These are phyloP conservation scores for Adansonia digitata DNA, from an alignment of 345 rosid genomes.

Conservation along the genomic window DNA sequence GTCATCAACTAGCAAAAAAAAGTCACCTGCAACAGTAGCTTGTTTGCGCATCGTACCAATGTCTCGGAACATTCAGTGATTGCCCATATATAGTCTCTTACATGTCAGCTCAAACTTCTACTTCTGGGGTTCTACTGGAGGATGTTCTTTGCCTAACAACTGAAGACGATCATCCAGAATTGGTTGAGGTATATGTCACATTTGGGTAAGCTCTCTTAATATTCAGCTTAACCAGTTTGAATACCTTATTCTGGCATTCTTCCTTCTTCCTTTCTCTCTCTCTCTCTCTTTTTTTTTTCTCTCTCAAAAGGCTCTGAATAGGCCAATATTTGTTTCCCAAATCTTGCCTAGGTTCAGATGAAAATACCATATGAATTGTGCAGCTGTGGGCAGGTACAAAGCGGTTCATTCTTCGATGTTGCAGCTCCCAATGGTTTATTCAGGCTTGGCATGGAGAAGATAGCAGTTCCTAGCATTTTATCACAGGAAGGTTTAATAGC, in stretches of 20 bases:
- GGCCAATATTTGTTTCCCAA: conserved; percentile 1
- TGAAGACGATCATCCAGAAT: conserved; percentile 39
- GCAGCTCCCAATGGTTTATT: conserved; percentile 88
- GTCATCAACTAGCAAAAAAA: conserved; percentile 68
- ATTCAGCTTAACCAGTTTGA: not conserved
- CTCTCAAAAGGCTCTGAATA: not conserved
- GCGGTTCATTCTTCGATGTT: conserved; percentile 81
- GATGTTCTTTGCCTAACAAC: conserved; percentile 72
- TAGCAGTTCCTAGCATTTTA: conserved; percentile 80
- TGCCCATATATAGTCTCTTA: conserved; percentile 79
- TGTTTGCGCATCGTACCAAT: conserved; percentile 56
- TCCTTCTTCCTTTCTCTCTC: not conserved
- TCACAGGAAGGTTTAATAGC: conserved; percentile 61
- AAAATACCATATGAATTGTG: conserved; percentile 36
- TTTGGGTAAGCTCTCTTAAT: conserved; percentile 49
- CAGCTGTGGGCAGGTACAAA: conserved; percentile 96
- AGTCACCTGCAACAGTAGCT: conserved; percentile 65
- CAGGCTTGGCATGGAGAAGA: conserved; percentile 86
- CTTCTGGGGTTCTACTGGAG: conserved; percentile 69
- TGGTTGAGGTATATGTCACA: conserved; percentile 58
- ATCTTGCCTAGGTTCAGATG: conserved; percentile 17
- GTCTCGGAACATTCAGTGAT: conserved; percentile 63
- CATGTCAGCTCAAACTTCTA: conserved; percentile 79
- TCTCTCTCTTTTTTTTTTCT: not conserved
- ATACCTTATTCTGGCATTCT: not conserved